Evolutionary conservation across 2,329 filamentous ascomycete species (phyloP).

Genomic region (Trichophyton rubrum): DNA sequence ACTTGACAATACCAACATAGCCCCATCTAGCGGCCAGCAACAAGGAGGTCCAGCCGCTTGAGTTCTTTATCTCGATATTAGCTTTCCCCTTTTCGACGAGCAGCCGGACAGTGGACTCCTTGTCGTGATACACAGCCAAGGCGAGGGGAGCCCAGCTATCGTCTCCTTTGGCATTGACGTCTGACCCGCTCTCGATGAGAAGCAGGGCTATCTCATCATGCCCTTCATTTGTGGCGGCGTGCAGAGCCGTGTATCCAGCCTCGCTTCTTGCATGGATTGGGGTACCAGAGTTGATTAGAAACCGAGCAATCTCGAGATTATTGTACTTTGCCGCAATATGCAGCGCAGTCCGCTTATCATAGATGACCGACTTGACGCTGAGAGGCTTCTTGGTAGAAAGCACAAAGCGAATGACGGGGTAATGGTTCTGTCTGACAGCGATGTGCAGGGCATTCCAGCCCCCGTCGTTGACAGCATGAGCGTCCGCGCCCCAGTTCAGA

Average conservation of each 20-base stretch:
- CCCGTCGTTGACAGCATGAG: background rate
- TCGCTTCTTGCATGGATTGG: background rate
- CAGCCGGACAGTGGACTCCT: conserved; percentile 11
- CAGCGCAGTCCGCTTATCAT: conserved; percentile 4
- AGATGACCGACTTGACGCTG: background rate
- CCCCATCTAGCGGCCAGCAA: conserved; percentile 15
- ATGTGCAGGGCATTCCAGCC: conserved; percentile 4
- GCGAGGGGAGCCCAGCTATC: conserved; percentile 14
- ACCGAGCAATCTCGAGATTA: background rate
- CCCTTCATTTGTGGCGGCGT: conserved; percentile 13
- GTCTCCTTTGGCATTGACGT: conserved; percentile 13
- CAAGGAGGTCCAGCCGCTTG: conserved; percentile 8
- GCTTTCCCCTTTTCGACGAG: conserved; percentile 13
- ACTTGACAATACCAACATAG: conserved; percentile 22
- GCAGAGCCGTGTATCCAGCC: background rate
- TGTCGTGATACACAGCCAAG: conserved; percentile 13
- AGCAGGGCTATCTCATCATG: conserved; percentile 14
- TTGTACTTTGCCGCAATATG: conserved; percentile 4
- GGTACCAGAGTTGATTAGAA: background rate
- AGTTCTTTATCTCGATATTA: conserved; percentile 11
- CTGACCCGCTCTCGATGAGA: conserved; percentile 13
- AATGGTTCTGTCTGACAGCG: background rate
- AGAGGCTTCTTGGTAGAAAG: background rate
- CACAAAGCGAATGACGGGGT: background rate
- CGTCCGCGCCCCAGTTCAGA: conserved; percentile 3